Evolutionary conservation across 2,329 filamentous ascomycete genomes (phyloP), one percentile per base, ranked within the genome.

Genomic region (Aspergillus nomiae): DNA sequence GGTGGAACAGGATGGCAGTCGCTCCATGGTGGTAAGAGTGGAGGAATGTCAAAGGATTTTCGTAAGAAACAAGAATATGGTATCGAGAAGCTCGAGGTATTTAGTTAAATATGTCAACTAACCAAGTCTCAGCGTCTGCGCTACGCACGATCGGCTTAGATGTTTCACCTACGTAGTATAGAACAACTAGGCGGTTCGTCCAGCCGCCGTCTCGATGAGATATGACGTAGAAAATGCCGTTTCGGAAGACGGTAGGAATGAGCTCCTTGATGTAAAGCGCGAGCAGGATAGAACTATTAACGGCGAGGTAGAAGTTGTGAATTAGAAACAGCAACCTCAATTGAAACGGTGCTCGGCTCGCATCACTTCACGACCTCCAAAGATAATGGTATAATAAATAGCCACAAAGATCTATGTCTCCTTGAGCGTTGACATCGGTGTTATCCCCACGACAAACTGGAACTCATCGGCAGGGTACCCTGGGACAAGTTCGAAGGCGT

Each of bases 11-110:
- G 26, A 51, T 89, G 71, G 94, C 94, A 61, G 94, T 97, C 58
- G 94, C 94, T 76, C 94, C 94, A 80, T 97, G 94, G 85, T 98
- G 94, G 83, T 98, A 98, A 83, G 92, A 96, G 87, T 98, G 94
- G 71, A 98, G 91, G 89, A 98, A 97, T 75, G 94, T 97, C 77
- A 97, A 83, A 59, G 94, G 94, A 89, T 97, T 98, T 97, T 97
- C 90, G 97, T 97, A 79, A 97, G 87, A 83, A 97, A 94, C 60
- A 98, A 85, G 86, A 97, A 98, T 77, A 94, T 89, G 63, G 94
- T 98, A 81, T 98, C 94, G 71, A 97, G 84, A 69, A 98, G 86
- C 82, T 98, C 94, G 70, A 97, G 87, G 80, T 96, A 98, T 82
- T 98, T 98, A 82, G 93, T 97, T 58, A 97, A 87, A 84, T 97